Percentiles rank a stretch among this genome's conserved stretches.
phyloP scores from a whole-genome alignment of 345 rosid species.

The Iberis pinnata region DNA sequence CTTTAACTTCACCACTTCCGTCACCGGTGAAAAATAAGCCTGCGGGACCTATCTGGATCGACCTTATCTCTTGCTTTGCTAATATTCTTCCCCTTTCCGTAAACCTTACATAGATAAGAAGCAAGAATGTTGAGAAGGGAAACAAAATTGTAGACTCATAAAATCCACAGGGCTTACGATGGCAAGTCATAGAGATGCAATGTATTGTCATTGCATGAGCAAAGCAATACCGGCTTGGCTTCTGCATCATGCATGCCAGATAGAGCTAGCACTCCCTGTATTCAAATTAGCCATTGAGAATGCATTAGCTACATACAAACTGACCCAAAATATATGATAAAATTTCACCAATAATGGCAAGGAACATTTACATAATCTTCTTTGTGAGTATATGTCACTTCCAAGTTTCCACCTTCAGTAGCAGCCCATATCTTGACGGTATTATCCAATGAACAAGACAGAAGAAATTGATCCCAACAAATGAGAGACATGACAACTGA shows the following conservation, averaged over 20 bases:
- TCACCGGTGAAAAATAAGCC: conserved; percentile 93
- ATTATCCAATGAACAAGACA: conserved; percentile 88
- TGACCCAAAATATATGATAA: neutral
- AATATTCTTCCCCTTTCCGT: conserved; percentile 79
- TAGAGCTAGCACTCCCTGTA: conserved; percentile 67
- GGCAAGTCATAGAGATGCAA: conserved; percentile 77
- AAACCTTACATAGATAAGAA: conserved; percentile 47
- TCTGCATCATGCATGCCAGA: conserved; percentile 75
- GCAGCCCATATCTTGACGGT: conserved; percentile 96
- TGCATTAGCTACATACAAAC: neutral
- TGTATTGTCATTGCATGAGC: conserved; percentile 68
- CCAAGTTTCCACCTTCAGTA: conserved; percentile 79
- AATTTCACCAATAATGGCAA: neutral
- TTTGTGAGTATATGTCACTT: conserved; percentile 86
- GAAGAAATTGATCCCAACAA: conserved; percentile 98
- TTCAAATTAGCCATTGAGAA: conserved; percentile 17
- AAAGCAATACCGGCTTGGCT: conserved; percentile 73
- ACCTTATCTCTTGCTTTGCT: conserved; percentile 73
- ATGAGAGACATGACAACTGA: conserved; percentile 96
- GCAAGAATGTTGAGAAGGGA: conserved; percentile 7
- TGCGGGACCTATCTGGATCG: conserved; percentile 70
- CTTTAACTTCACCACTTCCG: conserved; percentile 83
- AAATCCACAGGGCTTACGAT: conserved; percentile 58
- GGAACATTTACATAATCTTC: conserved; percentile 72
- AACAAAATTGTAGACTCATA: neutral